Conservation (phyloP, 768 basidiomycete species). For the Cytidiella melzeri region DNA sequence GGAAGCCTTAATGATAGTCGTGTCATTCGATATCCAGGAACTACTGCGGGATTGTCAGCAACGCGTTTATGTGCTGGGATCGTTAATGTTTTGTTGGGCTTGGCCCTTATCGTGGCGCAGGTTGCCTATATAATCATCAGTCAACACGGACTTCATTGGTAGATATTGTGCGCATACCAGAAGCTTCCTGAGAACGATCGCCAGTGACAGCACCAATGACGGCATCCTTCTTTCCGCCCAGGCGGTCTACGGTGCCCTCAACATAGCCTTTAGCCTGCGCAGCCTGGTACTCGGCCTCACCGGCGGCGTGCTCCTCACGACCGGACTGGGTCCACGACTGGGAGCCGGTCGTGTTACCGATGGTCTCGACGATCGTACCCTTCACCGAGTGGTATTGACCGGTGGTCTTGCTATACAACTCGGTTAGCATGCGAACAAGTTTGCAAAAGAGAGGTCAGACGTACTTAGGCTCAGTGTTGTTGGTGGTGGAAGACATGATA, state of each 20-base stretch:
- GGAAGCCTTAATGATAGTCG: too few species aligned
- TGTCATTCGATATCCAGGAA: too few species aligned
- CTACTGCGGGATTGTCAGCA: too few species aligned
- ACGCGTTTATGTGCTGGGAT: constrained; percentile 16
- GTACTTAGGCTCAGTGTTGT: constrained; percentile 22
- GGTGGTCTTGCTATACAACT: constrained; percentile 27
- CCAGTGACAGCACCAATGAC: constrained; percentile 52
- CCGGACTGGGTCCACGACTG: constrained; percentile 39
- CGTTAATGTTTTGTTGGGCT: constrained; percentile 48
- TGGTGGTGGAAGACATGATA: constrained; percentile 20
- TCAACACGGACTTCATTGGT: too few species aligned
- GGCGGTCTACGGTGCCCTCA: constrained; percentile 40
- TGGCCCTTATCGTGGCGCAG: constrained; percentile 47
- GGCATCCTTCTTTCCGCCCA: constrained; percentile 46
- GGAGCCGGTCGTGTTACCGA: constrained; percentile 40
- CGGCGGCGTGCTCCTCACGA: constrained; percentile 43
- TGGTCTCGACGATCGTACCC: constrained; percentile 32
- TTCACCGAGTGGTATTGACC: constrained; percentile 35
- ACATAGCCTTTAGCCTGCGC: constrained; percentile 45
- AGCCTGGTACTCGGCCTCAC: constrained; percentile 41
- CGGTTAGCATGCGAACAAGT: background rate
- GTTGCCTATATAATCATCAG: constrained; percentile 52
- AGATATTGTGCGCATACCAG: constrained; percentile 39
- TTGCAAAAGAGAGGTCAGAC: constrained; percentile 3
- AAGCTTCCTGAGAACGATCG: constrained; percentile 44